Percentiles rank a stretch among this genome's conserved stretches.
These are phyloP conservation scores for Colletotrichum falcatum DNA, from an alignment of 2,329 filamentous ascomycete species.

Conservation along the genomic window DNA sequence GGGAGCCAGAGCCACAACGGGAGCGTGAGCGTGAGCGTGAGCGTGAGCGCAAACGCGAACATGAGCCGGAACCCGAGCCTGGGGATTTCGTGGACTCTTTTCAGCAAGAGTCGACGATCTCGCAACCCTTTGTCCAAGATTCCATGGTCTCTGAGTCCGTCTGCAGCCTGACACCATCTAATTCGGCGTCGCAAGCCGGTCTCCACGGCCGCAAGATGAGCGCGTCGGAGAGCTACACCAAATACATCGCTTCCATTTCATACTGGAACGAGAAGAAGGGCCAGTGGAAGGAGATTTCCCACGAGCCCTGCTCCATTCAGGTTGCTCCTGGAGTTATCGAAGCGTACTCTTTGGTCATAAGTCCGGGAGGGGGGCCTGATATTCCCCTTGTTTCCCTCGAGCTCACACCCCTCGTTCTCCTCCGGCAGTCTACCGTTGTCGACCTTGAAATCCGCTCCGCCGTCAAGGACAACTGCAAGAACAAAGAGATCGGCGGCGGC, in stretches of 20 bases:
- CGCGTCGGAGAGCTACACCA: conserved; percentile 57
- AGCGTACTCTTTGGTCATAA: conserved; percentile 60
- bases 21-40: conserved; percentile 43
- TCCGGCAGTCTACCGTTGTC: conserved; percentile 89
- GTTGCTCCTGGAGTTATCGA: conserved; percentile 71
- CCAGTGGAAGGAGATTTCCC: conserved; percentile 69
- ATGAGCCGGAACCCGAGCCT: conserved; percentile 33
- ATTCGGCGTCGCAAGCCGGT: conserved; percentile 81
- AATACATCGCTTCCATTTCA: conserved; percentile 67
- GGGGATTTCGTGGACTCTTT: conserved; percentile 6
- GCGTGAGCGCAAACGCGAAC: conserved; percentile 41
- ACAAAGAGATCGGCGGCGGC: conserved; percentile 72
- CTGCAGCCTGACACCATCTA: conserved; percentile 79
- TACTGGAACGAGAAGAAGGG: conserved; percentile 72
- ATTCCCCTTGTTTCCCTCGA: conserved; percentile 77
- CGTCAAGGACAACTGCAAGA: conserved; percentile 76
- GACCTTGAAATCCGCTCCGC: conserved; percentile 95
- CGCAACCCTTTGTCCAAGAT: conserved; percentile 42
- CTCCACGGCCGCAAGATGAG: conserved; percentile 65
- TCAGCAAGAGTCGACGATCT: conserved; percentile 53
- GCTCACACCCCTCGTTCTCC: conserved; percentile 89
- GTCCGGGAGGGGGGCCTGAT: conserved; percentile 42
- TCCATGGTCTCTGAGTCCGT: conserved; percentile 62
- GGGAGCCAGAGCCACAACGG: conserved; percentile 49
- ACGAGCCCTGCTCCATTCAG: conserved; percentile 65